Evolutionary conservation across 1,284 basidiomycete species (phyloP).

Genomic region (Naganishia albida): DNA sequence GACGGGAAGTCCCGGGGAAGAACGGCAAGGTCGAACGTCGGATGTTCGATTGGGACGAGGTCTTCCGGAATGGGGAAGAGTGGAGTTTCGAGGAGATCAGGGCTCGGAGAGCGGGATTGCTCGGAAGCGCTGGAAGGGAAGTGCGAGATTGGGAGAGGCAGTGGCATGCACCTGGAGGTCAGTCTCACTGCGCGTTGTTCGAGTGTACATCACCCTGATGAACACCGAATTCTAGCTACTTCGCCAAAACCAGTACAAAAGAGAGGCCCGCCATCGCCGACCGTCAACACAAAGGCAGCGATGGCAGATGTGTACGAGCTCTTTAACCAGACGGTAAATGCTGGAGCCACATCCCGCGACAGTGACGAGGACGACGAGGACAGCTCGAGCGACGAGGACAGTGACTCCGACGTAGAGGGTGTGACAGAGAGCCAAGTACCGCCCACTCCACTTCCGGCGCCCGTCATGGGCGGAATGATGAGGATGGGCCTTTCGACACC

Average conservation of each 20-base stretch:
- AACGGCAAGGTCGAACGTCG: slow-evolving; percentile 50
- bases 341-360: slow-evolving; percentile 50
- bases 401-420: slow-evolving; percentile 39
- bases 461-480: slow-evolving; percentile 29
- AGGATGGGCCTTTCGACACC: slow-evolving; percentile 29
- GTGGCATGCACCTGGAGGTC: slow-evolving; percentile 51
- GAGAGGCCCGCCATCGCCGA: slow-evolving; percentile 63
- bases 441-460: slow-evolving; percentile 47
- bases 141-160: slow-evolving; percentile 48
- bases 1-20: slow-evolving; percentile 43
- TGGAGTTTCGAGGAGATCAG: slow-evolving; percentile 55
- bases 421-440: slow-evolving; percentile 37
- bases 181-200: slow-evolving; percentile 33
- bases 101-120: slow-evolving; percentile 49
- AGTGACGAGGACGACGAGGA: slow-evolving; percentile 56
- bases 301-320: slow-evolving; percentile 89
- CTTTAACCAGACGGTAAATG: slow-evolving; percentile 74
- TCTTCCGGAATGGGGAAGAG: slow-evolving; percentile 52
- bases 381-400: slow-evolving; percentile 39
- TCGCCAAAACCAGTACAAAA: slow-evolving; percentile 27
- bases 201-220: not conserved
- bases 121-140: slow-evolving; percentile 42
- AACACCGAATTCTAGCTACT: not conserved
- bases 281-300: slow-evolving; percentile 85
- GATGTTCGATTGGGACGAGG: slow-evolving; percentile 53